Conservation (phyloP, 2,329 filamentous ascomycete genomes). For the Beauveria bassiana region DNA sequence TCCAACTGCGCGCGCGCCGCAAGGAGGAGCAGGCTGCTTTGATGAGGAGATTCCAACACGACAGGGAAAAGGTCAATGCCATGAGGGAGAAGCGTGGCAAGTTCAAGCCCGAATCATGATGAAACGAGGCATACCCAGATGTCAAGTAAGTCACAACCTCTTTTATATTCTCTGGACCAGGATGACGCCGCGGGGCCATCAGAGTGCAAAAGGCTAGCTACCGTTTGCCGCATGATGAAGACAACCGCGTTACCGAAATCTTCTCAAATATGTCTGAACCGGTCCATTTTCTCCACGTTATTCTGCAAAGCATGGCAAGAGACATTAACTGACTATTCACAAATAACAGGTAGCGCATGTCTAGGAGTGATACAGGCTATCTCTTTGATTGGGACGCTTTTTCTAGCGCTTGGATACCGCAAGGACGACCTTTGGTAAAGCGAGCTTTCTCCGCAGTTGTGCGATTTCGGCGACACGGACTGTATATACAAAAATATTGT, state of each 20-base stretch:
- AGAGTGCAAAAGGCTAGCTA: constrained; percentile 20
- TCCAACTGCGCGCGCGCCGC: constrained; percentile 71
- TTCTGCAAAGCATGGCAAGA: not conserved
- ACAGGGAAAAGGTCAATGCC: constrained; percentile 61
- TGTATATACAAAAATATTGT: not conserved
- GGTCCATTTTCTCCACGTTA: not conserved
- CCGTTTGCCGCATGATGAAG: constrained; percentile 42
- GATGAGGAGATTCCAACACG: constrained; percentile 66
- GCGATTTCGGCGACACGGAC: not conserved
- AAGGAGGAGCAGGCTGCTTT: constrained; percentile 66
- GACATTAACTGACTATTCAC: not conserved
- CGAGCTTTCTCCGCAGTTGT: not conserved
- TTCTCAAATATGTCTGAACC: constrained; percentile 56
- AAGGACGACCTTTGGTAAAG: not conserved
- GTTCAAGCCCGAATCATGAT: constrained; percentile 42
- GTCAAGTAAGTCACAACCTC: not conserved
- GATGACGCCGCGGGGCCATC: constrained; percentile 51
- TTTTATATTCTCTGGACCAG: constrained; percentile 19
- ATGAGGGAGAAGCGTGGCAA: constrained; percentile 62
- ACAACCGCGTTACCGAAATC: constrained; percentile 55
- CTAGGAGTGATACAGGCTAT: not conserved
- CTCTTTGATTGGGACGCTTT: not conserved
- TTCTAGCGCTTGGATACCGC: not conserved
- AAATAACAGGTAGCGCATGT: not conserved
- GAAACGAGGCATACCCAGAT: not conserved